Base-by-base conservation (phyloP, 331 rosid species). In the Rosa hybrid region DNA sequence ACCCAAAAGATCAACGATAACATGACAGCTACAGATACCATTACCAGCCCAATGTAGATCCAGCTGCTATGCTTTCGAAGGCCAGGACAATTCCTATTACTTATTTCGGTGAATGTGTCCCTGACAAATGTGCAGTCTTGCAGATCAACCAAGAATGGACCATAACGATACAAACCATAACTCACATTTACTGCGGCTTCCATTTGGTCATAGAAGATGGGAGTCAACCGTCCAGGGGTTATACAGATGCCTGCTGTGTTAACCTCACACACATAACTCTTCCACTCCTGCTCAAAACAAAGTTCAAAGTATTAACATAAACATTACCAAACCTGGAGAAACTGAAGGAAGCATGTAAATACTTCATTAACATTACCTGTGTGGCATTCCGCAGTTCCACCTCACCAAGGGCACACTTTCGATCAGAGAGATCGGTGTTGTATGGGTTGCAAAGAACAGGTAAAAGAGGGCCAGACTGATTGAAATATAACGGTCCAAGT, bases 381-480 rank as follows among this genome's bases (percentile, higher is more conserved):
- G 78, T 25, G 42, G 92, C 91, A 77, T 82, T 79, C 16, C 12
- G 44, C 27, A 86, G 86, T 2, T 17, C 74, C 6, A 84, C 71
- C 83, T 91, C 91, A 27, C 45, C 57, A 1, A 71, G 20, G 23
- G 23, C 72, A 70, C 97, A 91, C 77, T 34, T 27, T 7, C 90
- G 78, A n/a, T 72, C 84, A 5, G 87, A 84, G 72, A 77, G 80
- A 75, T 92, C 54, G 39, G 87, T 71, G 9, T 78, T 0, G 41
- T 82, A 83, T 5, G 92, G 94, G 75, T 81, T 87, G 70, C 97
- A 92, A 27, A 92, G 85, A 44, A 34, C 16, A 27, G 92, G 97
- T 70, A 90, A 51, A 23, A 5, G 18, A 1, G 97, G 92, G 67
- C 94, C 97, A 27, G 97, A 90, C 69, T 92, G 94, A 72, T 92